These are phyloP conservation scores for Artemisia tridentata DNA, from an alignment of 129 eudicot species.

Conservation along the genomic window DNA sequence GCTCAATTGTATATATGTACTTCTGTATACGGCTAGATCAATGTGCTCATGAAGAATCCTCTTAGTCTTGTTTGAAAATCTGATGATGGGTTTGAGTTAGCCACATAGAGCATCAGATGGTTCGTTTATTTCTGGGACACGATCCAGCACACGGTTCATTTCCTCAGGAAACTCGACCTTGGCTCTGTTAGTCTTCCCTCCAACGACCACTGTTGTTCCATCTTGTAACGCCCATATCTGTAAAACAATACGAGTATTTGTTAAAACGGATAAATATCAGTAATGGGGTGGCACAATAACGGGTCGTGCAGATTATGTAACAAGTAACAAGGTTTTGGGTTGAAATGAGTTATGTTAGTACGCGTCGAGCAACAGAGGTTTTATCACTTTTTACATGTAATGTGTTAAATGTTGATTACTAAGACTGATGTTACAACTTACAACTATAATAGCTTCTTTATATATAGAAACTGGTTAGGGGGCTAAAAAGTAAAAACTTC, in stretches of 20 bases:
- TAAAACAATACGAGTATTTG: neutral
- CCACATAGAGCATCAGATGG: conserved; percentile 44
- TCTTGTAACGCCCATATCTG: conserved; percentile 93
- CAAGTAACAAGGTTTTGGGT: too few relatives aligned
- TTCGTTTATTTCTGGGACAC: conserved; percentile 54
- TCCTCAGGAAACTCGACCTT: conserved; percentile 69
- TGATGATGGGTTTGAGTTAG: conserved; percentile 15
- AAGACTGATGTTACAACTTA: too few relatives aligned
- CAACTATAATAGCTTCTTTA: too few relatives aligned
- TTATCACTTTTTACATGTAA: too few relatives aligned
- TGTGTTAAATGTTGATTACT: too few relatives aligned
- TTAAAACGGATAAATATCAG: too few relatives aligned
- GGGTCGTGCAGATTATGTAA: too few relatives aligned
- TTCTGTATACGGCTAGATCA: conserved; percentile 13
- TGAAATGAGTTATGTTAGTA: too few relatives aligned
- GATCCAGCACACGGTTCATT: conserved; percentile 62
- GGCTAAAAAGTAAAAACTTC: too few relatives aligned
- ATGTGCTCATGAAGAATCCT: neutral
- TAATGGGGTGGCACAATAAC: too few relatives aligned
- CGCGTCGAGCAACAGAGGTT: too few relatives aligned
- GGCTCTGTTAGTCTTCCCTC: conserved; percentile 83
- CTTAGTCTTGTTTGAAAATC: neutral
- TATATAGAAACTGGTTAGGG: too few relatives aligned
- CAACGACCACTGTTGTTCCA: conserved; percentile 72
- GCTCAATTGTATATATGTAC: conserved; percentile 10